phyloP scores from a whole-genome alignment of 441 rosid genomes.

The Viola pubescens region DNA sequence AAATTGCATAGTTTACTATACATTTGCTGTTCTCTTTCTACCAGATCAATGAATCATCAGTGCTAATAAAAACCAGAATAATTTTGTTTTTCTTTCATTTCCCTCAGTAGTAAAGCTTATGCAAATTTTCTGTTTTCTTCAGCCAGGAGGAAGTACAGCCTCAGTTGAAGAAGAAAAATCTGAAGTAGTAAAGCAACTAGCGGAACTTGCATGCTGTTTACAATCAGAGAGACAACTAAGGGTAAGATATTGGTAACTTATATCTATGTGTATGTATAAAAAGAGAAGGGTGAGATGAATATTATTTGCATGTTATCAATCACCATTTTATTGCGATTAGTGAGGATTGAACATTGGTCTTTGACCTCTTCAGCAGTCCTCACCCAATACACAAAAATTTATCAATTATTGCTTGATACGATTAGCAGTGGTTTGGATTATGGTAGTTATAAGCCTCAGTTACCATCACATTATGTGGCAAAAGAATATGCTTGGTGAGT shows the following conservation, averaged over 20 bases:
- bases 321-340: background rate
- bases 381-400: background rate
- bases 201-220: conserved; percentile 13
- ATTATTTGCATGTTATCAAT: background rate
- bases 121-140: conserved; percentile 14
- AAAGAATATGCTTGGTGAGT: background rate
- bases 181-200: conserved; percentile 11
- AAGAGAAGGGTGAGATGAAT: no score
- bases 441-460: conserved; percentile 1
- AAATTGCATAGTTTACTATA: background rate
- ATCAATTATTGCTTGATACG: conserved; percentile 6
- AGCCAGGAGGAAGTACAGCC: conserved; percentile 16
- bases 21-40: no score
- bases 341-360: conserved; percentile 2
- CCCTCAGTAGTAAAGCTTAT: conserved; percentile 7
- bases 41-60: no score
- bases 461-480: conserved; percentile 3
- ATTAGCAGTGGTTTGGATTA: no score
- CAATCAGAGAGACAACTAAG: conserved; percentile 17
- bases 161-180: conserved; percentile 8
- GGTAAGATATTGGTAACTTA: conserved; percentile 14
- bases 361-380: background rate
- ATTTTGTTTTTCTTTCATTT: background rate
- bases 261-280: no score
- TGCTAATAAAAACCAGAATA: no score